Percentiles rank a stretch among this genome's conserved stretches.
Evolutionary conservation across 768 basidiomycete species (phyloP).

Genomic region (Mycena floridula): DNA sequence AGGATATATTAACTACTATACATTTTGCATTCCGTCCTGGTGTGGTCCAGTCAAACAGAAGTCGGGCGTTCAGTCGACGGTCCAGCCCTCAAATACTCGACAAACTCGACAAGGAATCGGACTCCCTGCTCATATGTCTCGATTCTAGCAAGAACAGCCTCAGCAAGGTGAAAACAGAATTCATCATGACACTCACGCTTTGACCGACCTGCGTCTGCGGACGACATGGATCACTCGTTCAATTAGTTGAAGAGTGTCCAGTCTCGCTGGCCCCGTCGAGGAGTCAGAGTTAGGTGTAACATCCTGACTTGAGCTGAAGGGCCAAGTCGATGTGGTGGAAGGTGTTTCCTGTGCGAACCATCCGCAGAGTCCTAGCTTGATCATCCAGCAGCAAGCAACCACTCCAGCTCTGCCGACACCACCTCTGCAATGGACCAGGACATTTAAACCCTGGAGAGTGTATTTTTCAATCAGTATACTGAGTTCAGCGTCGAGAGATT

Average conservation of each 20-base stretch:
- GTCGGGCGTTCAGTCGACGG: too few species aligned
- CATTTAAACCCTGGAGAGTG: constrained; percentile 61
- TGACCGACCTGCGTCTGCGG: constrained; percentile 70
- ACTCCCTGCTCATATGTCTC: constrained; percentile 97
- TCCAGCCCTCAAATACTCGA: constrained; percentile 62
- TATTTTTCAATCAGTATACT: constrained; percentile 61
- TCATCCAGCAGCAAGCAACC: constrained; percentile 87
- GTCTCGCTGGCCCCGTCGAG: constrained; percentile 20
- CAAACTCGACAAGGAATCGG: constrained; percentile 70
- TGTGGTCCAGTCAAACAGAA: too few species aligned
- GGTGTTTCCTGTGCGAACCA: constrained; percentile 33
- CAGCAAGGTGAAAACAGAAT: too few species aligned
- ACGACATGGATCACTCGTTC: constrained; percentile 71
- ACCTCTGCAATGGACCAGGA: constrained; percentile 89
- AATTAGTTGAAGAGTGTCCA: constrained; percentile 58
- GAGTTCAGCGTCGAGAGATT: constrained; percentile 60
- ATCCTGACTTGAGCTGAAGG: background rate
- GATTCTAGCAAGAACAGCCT: too few species aligned
- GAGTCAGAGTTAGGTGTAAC: background rate
- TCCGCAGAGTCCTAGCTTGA: constrained; percentile 86
- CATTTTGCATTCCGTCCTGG: too few species aligned
- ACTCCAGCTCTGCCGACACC: constrained; percentile 93
- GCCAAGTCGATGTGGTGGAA: constrained; percentile 5
- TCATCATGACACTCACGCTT: too few species aligned
- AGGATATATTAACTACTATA: too few species aligned